Conservation (phyloP, 768 basidiomycete genomes). For the Cystobasidiopsis lactophilus region DNA sequence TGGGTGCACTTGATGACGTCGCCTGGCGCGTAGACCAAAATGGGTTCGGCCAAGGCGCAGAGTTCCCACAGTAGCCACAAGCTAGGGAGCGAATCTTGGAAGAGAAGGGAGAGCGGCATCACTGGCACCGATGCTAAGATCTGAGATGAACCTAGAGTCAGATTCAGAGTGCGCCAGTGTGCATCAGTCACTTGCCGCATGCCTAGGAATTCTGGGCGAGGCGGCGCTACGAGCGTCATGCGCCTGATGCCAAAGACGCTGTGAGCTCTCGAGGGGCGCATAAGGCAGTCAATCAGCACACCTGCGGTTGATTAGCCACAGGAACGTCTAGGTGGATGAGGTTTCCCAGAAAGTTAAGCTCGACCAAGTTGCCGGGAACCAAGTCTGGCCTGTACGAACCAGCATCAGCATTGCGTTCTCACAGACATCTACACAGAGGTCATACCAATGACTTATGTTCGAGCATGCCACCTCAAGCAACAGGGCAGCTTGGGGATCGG, state of each 20-base stretch:
- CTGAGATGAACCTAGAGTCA: slow-evolving; percentile 16
- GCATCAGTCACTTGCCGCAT: background rate
- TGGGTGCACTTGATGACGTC: slow-evolving; percentile 59
- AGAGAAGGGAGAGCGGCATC: slow-evolving; percentile 34
- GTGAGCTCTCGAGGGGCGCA: too few relatives aligned
- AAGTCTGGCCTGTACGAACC: slow-evolving; percentile 67
- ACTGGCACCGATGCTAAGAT: slow-evolving; percentile 46
- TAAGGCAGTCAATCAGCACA: too few relatives aligned
- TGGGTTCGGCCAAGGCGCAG: slow-evolving; percentile 66
- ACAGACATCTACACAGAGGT: background rate
- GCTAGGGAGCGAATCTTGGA: slow-evolving; percentile 25
- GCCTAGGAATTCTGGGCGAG: background rate
- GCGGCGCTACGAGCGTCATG: background rate
- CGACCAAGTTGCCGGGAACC: slow-evolving; percentile 39
- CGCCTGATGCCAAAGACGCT: too few relatives aligned
- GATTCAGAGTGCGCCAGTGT: background rate
- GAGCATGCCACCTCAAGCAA: slow-evolving; percentile 16
- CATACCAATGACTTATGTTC: slow-evolving; percentile 14
- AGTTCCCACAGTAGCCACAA: slow-evolving; percentile 60
- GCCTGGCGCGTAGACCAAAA: slow-evolving; percentile 56
- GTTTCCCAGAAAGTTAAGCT: slow-evolving; percentile 64
- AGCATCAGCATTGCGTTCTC: slow-evolving; percentile 32
- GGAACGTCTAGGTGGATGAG: slow-evolving; percentile 23
- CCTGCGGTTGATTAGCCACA: background rate
- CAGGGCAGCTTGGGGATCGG: slow-evolving; percentile 2